phyloP scores from a whole-genome alignment of 2,329 filamentous ascomycete species.

The Aquanectria penicillioides region DNA sequence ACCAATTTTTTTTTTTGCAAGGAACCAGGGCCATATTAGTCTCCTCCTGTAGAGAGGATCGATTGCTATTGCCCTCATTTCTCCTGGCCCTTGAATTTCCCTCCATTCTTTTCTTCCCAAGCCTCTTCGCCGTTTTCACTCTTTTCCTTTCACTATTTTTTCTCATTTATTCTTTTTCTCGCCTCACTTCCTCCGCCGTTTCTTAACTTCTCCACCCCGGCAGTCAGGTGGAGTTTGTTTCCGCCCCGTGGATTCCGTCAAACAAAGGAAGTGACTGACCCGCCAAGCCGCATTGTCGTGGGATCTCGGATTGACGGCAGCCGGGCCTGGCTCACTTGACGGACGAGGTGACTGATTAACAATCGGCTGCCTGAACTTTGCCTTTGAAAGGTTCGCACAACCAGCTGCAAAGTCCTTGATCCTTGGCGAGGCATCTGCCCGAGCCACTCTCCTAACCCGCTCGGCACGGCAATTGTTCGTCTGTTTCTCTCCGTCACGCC shows the following conservation, averaged over 20 bases:
- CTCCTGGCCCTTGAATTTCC: no score
- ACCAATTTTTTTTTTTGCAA: no score
- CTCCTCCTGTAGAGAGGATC: neutral
- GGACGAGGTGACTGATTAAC: neutral
- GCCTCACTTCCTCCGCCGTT: neutral
- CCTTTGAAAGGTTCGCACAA: constrained; percentile 5
- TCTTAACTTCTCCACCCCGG: constrained; percentile 6
- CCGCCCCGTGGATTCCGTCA: constrained; percentile 11
- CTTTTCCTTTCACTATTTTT: neutral
- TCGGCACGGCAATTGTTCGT: constrained; percentile 2
- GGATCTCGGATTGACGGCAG: constrained; percentile 17
- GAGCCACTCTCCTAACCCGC: constrained; percentile 8
- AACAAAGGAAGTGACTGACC: constrained; percentile 17
- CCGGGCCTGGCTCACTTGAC: neutral
- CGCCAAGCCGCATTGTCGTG: constrained; percentile 11
- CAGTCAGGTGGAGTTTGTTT: constrained; percentile 13
- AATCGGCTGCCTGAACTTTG: neutral
- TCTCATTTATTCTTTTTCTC: neutral
- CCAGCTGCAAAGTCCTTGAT: neutral
- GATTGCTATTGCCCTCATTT: no score
- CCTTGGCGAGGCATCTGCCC: neutral
- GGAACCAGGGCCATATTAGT: neutral
- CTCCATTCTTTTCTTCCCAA: neutral
- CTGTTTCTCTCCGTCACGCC: neutral
- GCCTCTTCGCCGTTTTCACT: neutral